Percentiles rank a stretch among this genome's conserved stretches.
phyloP scores from a whole-genome alignment of 331 rosid genomes.

The Erythrophleum ivorense region DNA sequence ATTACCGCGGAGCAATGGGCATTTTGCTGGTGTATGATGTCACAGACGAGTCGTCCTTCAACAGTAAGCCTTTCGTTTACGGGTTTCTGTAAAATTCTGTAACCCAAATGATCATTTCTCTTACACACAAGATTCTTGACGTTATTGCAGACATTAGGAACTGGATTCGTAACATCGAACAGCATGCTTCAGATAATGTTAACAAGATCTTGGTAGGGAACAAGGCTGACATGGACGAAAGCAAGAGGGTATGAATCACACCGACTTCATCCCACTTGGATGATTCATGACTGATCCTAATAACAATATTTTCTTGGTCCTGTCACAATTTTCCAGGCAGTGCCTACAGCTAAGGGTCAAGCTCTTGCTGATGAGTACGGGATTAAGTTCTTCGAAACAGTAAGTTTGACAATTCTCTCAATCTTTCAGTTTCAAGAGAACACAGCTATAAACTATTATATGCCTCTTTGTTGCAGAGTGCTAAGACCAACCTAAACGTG shows the following conservation, averaged over 20 bases:
- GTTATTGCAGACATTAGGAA: constrained; percentile 78
- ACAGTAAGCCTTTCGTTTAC: too few species aligned
- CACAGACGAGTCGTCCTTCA: constrained; percentile 93
- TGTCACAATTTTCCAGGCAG: constrained; percentile 77
- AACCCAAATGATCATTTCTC: too few species aligned
- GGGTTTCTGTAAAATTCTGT: too few species aligned
- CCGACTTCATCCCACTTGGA: constrained; percentile 40
- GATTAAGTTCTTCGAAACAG: constrained; percentile 94
- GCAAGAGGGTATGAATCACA: constrained; percentile 78
- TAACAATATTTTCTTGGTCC: too few species aligned
- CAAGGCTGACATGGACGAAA: constrained; percentile 99
- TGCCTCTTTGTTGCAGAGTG: too few species aligned
- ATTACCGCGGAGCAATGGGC: constrained; percentile 99
- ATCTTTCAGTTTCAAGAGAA: too few species aligned
- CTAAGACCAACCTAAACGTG: too few species aligned
- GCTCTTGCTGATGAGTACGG: constrained; percentile 98
- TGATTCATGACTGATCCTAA: too few species aligned
- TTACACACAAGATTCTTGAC: too few species aligned
- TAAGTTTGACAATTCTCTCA: too few species aligned
- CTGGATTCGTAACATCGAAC: constrained; percentile 97
- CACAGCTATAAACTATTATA: too few species aligned
- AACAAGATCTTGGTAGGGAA: constrained; percentile 94
- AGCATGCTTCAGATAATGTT: constrained; percentile 97
- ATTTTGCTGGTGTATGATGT: constrained; percentile 97
- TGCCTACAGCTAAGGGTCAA: constrained; percentile 95